These are phyloP conservation scores for Alternaria solani DNA, from an alignment of 2,329 filamentous ascomycete genomes.

Conservation along the genomic window DNA sequence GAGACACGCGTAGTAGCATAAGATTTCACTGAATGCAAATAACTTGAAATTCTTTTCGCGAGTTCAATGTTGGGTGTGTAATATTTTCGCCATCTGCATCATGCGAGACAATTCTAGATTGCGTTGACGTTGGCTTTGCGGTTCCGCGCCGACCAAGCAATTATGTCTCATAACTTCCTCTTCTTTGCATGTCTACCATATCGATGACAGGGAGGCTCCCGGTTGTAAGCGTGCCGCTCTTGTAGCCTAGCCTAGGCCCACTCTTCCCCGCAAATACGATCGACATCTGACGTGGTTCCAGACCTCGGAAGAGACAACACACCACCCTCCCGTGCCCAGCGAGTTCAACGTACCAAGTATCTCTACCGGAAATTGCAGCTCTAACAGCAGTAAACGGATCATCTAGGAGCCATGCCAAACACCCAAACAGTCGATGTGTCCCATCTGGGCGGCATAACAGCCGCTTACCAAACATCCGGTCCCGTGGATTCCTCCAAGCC, in stretches of 20 bases:
- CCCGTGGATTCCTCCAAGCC: slow-evolving; percentile 54
- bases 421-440: slow-evolving; percentile 55
- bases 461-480: slow-evolving; percentile 56
- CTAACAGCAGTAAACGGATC: neutral
- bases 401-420: slow-evolving; percentile 32
- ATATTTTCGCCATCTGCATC: neutral
- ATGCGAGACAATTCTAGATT: neutral
- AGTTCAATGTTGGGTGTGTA: no score
- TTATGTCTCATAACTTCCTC: neutral
- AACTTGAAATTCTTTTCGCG: neutral
- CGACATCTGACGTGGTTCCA: neutral
- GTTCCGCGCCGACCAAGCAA: neutral
- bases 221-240: neutral
- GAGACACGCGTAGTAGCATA: neutral
- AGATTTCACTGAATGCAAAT: neutral
- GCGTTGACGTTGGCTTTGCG: neutral
- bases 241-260: neutral
- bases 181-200: neutral
- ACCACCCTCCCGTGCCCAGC: no score
- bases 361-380: neutral
- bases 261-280: neutral
- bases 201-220: neutral
- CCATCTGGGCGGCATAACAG: slow-evolving; percentile 60
- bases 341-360: no score
- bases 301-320: slow-evolving; percentile 5